A percentile compares a stretch with the other conserved stretches of the same genome.
Evolutionary conservation across 140 eudicot genomes (phyloP).

Genomic region (Erigeron philadelphicus): DNA sequence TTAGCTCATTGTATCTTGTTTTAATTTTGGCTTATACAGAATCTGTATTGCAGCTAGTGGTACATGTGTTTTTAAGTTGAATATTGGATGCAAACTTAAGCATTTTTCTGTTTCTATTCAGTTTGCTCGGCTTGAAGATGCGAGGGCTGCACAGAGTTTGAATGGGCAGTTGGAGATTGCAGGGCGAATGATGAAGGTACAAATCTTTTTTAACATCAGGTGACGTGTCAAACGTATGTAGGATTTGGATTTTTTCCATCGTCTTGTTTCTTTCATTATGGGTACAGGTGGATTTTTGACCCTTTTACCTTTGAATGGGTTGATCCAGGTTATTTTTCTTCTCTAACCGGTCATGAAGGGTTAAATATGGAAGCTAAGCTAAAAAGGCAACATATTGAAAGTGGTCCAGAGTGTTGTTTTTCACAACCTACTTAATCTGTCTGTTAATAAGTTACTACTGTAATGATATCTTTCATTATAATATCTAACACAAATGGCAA

Average conservation of each 20-base stretch:
- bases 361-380: too few relatives aligned
- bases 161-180: constrained; percentile 93
- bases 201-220: not conserved
- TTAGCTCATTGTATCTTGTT: not conserved
- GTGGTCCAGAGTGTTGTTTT: not conserved
- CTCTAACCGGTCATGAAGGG: too few relatives aligned
- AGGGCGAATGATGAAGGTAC: constrained; percentile 84
- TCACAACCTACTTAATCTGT: not conserved
- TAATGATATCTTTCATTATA: too few relatives aligned
- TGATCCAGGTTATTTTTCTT: too few relatives aligned
- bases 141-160: constrained; percentile 78
- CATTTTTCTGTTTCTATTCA: constrained; percentile 26
- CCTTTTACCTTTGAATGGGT: too few relatives aligned
- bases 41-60: not conserved
- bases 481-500: too few relatives aligned
- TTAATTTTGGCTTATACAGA: not conserved
- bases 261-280: not conserved
- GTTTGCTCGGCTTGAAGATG: constrained; percentile 91
- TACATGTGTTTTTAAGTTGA: too few relatives aligned
- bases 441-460: too few relatives aligned
- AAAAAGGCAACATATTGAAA: not conserved
- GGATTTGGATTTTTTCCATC: not conserved
- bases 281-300: not conserved
- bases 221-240: not conserved
- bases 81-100: not conserved